Evolutionary conservation across 805 yeast genomes (phyloP), one percentile per base, ranked within the genome.

Genomic region (Starmerella vaccinii): DNA sequence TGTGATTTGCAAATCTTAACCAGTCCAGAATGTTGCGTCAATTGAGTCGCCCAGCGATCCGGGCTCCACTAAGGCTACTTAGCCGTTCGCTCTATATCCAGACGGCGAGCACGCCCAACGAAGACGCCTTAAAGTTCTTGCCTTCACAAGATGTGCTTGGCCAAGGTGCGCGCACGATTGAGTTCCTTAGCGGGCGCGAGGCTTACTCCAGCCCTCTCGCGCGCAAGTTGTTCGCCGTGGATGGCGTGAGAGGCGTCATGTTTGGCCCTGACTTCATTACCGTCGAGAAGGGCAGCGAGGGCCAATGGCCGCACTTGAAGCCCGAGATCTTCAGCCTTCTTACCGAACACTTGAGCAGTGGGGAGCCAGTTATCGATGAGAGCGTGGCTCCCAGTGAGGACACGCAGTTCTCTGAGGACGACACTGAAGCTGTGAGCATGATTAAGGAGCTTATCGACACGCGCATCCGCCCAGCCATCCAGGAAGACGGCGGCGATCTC

Each of bases 401-500:
- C 35, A 70, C 73, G 3, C 71, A 71, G 38, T 77, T 75, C 5
- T 65, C 65, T 10, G 95, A 82, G 44, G 85, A 80, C 46, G 88
- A 83, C 51, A 73, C 76, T 49, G 97, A 90, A 67, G 77, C 87
- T 1, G 83, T 87, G 40, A 80, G 84, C 27, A 83, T 89, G 83
- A 87, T 92, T 61, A 84, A 87, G 60, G 97, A 92, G 63, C 74
- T 92, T 50, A 82, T 94, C 50, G 94, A 84, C 54, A 92, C 98
- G 1, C 80, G 97, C 64, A 89, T 92, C 47, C 81, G 96, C 63
- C 99, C 99, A 1, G 96, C 97, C 1, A 88, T 92, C 51, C 95
- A 88, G 69, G 99, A 92, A 62, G 99, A 92, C 62, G 99, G 99
- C 55, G 99, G 99, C 30, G 97, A 92, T 63, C 81, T 92, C 55